Evolutionary conservation across 768 basidiomycete species (phyloP).

Genomic region (Agrocybe pediades): DNA sequence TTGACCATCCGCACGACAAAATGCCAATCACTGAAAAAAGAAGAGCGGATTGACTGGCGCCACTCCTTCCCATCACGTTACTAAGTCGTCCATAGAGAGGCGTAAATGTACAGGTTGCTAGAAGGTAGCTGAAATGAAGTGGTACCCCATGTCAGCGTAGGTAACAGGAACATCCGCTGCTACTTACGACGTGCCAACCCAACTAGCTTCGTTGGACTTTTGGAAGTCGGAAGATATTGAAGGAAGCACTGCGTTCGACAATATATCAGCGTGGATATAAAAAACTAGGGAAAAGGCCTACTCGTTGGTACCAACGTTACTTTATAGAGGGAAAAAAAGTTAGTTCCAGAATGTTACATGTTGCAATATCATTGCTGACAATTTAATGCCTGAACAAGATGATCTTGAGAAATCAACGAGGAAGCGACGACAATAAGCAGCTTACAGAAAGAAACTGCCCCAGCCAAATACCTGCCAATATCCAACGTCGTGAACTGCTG

Average conservation of each 20-base stretch:
- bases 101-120: conserved; percentile 82
- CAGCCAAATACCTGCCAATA: conserved; percentile 74
- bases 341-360: neutral
- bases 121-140: conserved; percentile 53
- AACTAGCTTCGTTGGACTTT: conserved; percentile 76
- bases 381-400: conserved; percentile 32
- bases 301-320: conserved; percentile 78
- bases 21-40: conserved; percentile 64
- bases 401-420: neutral
- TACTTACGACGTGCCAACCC: conserved; percentile 78
- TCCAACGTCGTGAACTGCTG: conserved; percentile 55
- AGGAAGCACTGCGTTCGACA: conserved; percentile 56
- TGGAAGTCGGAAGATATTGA: conserved; percentile 79
- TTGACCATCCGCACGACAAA: conserved; percentile 66
- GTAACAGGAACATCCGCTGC: neutral
- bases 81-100: conserved; percentile 83
- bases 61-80: conserved; percentile 71
- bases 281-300: conserved; percentile 29
- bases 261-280: neutral
- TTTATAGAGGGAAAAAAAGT: conserved; percentile 21
- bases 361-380: conserved; percentile 19
- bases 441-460: conserved; percentile 75
- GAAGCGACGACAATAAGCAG: neutral
- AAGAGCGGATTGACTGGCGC: conserved; percentile 68
- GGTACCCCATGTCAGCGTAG: neutral